phyloP scores from a whole-genome alignment of 2,329 filamentous ascomycete species.

The Phaeomoniella chlamydospora region DNA sequence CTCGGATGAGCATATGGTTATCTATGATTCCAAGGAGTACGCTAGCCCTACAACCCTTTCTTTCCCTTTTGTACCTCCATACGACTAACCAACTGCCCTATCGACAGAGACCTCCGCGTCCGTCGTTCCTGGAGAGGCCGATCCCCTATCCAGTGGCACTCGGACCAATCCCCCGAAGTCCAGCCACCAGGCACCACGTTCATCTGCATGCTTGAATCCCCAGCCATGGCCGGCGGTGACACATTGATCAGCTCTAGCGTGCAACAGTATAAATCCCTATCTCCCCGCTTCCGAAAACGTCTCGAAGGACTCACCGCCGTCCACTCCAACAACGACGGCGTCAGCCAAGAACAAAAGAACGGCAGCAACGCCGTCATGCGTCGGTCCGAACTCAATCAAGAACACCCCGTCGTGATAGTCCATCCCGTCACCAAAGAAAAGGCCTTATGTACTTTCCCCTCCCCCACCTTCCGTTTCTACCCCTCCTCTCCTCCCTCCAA shows the following conservation, averaged over 20 bases:
- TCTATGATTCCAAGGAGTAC: conserved; percentile 12
- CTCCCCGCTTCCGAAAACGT: conserved; percentile 11
- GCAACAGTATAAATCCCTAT: conserved; percentile 15
- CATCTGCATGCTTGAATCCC: conserved; percentile 11
- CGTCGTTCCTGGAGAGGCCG: conserved; percentile 12
- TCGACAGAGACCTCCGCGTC: conserved; percentile 10
- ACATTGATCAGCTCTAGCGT: conserved; percentile 15
- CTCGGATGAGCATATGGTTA: conserved; percentile 5
- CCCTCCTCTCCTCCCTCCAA: not conserved
- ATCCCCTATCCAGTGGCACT: conserved; percentile 13
- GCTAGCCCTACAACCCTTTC: too few species aligned
- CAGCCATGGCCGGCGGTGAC: conserved; percentile 15
- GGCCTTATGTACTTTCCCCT: conserved; percentile 13
- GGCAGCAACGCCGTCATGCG: conserved; percentile 9
- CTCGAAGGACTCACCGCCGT: conserved; percentile 16
- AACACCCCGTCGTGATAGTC: conserved; percentile 17
- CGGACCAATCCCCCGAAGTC: conserved; percentile 13
- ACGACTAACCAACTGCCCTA: too few species aligned
- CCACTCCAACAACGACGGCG: conserved; percentile 8
- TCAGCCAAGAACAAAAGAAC: conserved; percentile 11
- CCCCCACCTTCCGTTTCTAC: not conserved
- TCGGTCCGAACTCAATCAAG: conserved; percentile 15
- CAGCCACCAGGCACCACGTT: conserved; percentile 16
- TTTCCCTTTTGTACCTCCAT: too few species aligned
- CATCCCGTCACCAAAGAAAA: conserved; percentile 20